Evolutionary conservation across 208 protist genomes (phyloP), one percentile per base, ranked within the genome.

Genomic region (Trypanosoma mega): DNA sequence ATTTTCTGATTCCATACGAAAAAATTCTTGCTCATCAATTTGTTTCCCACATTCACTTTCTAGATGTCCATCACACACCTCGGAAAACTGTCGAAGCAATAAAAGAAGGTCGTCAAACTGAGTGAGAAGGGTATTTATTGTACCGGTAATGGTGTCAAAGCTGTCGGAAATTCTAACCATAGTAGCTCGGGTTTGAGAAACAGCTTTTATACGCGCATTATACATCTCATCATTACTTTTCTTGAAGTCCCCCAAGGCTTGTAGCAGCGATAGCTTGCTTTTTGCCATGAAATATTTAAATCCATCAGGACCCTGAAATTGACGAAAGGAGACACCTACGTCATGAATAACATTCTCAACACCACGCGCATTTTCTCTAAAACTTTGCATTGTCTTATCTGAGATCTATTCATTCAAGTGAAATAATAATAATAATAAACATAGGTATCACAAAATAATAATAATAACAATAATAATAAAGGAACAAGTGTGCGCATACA

Each of bases 211-310:
- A 7, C 80, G 46, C n/a, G 54, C 45, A 61, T 82, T 70, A 29
- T 81, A 88, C 1, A 81, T 36, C 14, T 74, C 76, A 46, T 89
- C 77, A 23, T 54, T 53, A 3, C 75, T 86, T 55, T 76, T 56
- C 48, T 85, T 74, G 61, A 88, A 88, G 23, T 79, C 74, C 0
- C 78, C 78, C 12, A 92, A 60, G 49, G 80, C 72, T 4, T 73
- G 81, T 1, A 85, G 66, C 12, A 82, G 26, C 0, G 82, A 86
- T 7, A 89, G 67, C 44, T 77, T 80, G 1, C 74, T 75, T 1
- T 75, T 64, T 0, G 48, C 66, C 12, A 87, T 36, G 0, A 89
- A 20, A 27, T 61, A 71, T 11, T 69, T 58, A 14, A 86, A 30
- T 5, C 73, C 73, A 29, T 80, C 68, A 9, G 58, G 41, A 1